phyloP scores from a whole-genome alignment of 2,329 filamentous ascomycete genomes.

The Verticillium longisporum region DNA sequence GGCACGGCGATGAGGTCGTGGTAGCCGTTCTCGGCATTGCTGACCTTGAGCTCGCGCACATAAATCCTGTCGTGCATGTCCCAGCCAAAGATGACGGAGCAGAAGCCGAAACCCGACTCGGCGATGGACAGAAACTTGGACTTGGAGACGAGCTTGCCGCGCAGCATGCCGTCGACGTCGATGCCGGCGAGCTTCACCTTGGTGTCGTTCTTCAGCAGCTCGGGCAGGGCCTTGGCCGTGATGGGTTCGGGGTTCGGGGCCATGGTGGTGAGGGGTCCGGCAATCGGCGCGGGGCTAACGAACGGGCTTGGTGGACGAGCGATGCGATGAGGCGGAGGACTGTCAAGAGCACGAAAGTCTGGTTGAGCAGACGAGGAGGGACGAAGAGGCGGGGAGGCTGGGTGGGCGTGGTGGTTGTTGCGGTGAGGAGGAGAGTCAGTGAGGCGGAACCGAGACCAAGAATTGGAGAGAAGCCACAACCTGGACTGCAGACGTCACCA shows the following conservation, averaged over 20 bases:
- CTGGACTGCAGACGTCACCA: neutral
- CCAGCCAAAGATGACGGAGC: conserved; percentile 92
- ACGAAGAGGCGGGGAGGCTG: neutral
- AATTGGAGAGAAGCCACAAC: neutral
- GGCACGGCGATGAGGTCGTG: conserved; percentile 77
- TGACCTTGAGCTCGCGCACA: conserved; percentile 75
- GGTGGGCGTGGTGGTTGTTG: neutral
- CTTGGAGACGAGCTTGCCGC: conserved; percentile 88
- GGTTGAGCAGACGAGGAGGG: neutral
- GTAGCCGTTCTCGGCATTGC: conserved; percentile 87
- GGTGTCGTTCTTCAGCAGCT: conserved; percentile 62
- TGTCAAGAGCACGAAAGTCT: neutral
- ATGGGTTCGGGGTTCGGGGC: conserved; percentile 20
- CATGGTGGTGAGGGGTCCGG: neutral
- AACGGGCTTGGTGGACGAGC: neutral
- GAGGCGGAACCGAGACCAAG: neutral
- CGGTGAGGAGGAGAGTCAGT: neutral
- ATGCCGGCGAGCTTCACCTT: conserved; percentile 84
- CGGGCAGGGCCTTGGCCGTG: conserved; percentile 58
- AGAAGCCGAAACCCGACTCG: conserved; percentile 82
- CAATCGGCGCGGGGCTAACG: neutral
- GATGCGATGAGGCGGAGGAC: neutral
- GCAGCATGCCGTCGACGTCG: conserved; percentile 80
- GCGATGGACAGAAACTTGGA: conserved; percentile 84
- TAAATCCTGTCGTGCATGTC: conserved; percentile 96